Evolutionary conservation across 306 rosid genomes (phyloP), one percentile per base, ranked within the genome.

Genomic region (Hippophae gyantsensis): DNA sequence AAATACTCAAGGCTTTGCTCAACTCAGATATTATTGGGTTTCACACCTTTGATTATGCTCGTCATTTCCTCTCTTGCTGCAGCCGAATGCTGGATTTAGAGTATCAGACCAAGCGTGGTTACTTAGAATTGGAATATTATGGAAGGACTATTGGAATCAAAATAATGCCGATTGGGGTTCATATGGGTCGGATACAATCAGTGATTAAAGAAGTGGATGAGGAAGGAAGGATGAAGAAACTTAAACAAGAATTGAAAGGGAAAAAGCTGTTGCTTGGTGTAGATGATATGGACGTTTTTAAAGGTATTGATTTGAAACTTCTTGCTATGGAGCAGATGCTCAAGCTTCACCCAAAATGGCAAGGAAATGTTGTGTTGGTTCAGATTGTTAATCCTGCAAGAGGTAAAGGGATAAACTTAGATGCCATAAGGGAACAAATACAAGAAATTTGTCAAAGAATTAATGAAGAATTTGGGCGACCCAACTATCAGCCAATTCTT

Each of bases 41-140:
- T 64, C 89, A 83, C 57, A 83, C 89, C 13, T 83, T 83, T 57
- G 89, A 83, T 67, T 83, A 83, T 64, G 89, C 89, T 23, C 78
- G 86, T 11, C 89, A 80, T 78, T 83, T 83, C 65, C 59, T 83
- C 61, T 83, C 89, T 48, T 83, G 86, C 62, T 83, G 86, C 51
- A 83, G 89, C 63, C 76, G 89, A 66, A 83, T 83, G 78, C 59
- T 83, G 72, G 90, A 84, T 58, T 56, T 80, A 62, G 86, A 73
- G 68, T 84, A 84, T 73, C 86, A 80, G 63, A 80, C 90, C 0
- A 84, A 84, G 48, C 75, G 90, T 69, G 90, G 90, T 43, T 78
- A 84, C 69, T 78, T 84, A 59, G 90, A 86, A 50, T 61, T 84
- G 65, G 90, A 84, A 70, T 84, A 84, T 69, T 84, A 54, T 58